Conservation (phyloP, 2,329 filamentous ascomycete species). For the Ophiobolus disseminans region DNA sequence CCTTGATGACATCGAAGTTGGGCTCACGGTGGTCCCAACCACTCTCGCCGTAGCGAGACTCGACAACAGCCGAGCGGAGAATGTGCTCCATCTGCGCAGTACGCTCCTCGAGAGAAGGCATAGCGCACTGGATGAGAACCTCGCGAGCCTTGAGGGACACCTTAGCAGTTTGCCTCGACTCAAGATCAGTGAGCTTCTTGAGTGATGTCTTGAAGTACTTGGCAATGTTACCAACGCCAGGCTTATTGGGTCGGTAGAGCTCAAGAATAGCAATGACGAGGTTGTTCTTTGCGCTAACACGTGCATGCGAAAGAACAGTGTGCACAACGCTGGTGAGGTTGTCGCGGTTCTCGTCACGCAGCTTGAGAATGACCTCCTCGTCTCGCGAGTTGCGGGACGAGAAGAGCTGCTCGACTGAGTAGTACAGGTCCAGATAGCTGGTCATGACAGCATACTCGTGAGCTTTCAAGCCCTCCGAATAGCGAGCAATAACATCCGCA, state of each 20-base stretch:
- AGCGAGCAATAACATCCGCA: conserved; percentile 77
- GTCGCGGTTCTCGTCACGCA: conserved; percentile 96
- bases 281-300: conserved; percentile 92
- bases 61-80: conserved; percentile 89
- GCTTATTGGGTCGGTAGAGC: conserved; percentile 93
- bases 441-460: conserved; percentile 87
- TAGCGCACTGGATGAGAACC: conserved; percentile 94
- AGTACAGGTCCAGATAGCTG: conserved; percentile 80
- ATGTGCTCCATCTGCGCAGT: conserved; percentile 99
- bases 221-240: conserved; percentile 83
- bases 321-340: conserved; percentile 85
- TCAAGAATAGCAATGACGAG: conserved; percentile 90
- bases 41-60: conserved; percentile 96
- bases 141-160: conserved; percentile 97
- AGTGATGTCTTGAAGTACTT: conserved; percentile 86
- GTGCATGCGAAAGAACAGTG: conserved; percentile 90
- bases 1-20: conserved; percentile 88
- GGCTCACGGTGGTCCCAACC: conserved; percentile 97
- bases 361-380: conserved; percentile 90
- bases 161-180: conserved; percentile 86
- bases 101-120: conserved; percentile 95
- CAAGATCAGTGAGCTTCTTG: conserved; percentile 87
- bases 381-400: conserved; percentile 83
- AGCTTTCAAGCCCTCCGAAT: conserved; percentile 85
- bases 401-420: conserved; percentile 84